Evolutionary conservation across 2,329 filamentous ascomycete genomes (phyloP), one percentile per base, ranked within the genome.

Genomic region (Aspergillus sp.): DNA sequence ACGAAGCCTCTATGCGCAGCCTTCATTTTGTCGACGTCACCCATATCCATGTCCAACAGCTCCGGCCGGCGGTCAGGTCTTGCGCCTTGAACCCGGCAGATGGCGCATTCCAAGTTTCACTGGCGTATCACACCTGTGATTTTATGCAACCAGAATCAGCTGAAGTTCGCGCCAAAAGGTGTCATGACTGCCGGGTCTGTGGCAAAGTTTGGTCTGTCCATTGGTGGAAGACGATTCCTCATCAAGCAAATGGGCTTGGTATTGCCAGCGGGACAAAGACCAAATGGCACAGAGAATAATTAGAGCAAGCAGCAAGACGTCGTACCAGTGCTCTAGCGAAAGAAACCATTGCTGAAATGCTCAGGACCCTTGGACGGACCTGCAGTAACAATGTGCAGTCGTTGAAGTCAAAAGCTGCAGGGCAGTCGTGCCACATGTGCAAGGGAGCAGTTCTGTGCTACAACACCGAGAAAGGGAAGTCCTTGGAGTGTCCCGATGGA

Each of bases 141-240:
- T 43, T 30, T 58, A 43, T n/a, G 42, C 36, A 7, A 47, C 44
- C n/a, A 63, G 41, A 6, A 57, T 39, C 1, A 47, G 40, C 22
- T 57, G 48, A 19, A 63, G 55, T 12, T 48, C 41, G 5, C 35
- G 45, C 58, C 59, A 63, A 36, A 61, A 60, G 10, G 42, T 32
- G 13, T 45, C 43, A 37, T 56, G 52, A 8, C 43, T 42, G 22
- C 39, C 37, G 16, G 26, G 14, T 8, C 41, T 26, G 13, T 40
- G 34, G 19, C 27, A 28, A 20, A 32, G 26, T 13, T 25, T 20
- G 13, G 28, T 16, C 24, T 29, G 14, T 10, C 6, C 8, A 14
- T n/a, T 19, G 8, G 14, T 12, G 5, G 16, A 17, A 26, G 19
- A 14, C 6, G 16, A 13, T 15, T 8, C 20, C 15, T 26, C 14